Evolutionary conservation across 768 basidiomycete genomes (phyloP), one percentile per base, ranked within the genome.

Genomic region (Calocybe indica): DNA sequence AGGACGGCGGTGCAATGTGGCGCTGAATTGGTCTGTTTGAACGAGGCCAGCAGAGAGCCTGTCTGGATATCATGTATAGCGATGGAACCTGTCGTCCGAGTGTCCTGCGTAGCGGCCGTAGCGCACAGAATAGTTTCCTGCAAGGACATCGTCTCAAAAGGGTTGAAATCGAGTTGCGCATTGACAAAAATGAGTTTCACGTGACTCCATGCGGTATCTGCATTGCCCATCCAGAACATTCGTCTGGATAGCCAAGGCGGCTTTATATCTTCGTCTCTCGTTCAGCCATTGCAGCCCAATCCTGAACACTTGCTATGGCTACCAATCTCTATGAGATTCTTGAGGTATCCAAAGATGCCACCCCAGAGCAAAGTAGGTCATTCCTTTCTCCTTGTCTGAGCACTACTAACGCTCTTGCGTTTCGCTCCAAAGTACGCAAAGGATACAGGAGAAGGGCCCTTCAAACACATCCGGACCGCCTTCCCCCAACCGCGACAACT

Each of bases 31-130:
- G 87, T 85, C 52, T 92, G 92, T 60, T 94, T 95, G 76, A 93
- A 94, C 1, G 91, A 84, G n/a, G 85, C 79, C 37, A 94, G 74
- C 3, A 77, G 70, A 5, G 79, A 71, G 40, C 88, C 83, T 0
- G 85, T 88, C 50, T 87, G 80, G 10, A 95, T 76, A 58, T 96
- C 92, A 58, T 94, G 90, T 2, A 93, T 58, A 29, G 82, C 67
- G 45, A 95, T 78, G 14, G 81, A 65, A 1, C 91, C 89, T 14
- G 76, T 64, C 3, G 80, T 81, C 28, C 73, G 50, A 28, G 56
- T 64, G 7, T 73, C 60, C 2, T 71, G 62, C 3, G 78, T 56
- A 1, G 83, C 74, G 40, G 75, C 72, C 10, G 81, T 78, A 12
- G 83, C 69, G 57, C 82, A 89, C 6, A 89, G 60, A 36, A 90